A percentile compares a stretch with the other conserved stretches of the same genome.
phyloP scores from a whole-genome alignment of 176 grass and related monocot genomes.

The bread wheat (Triticum aestivum) region IWGSC_CS_RefSeq_v2.1 NC_057801.1:226079032-226079531 shows the following conservation, averaged over 20 bases:
- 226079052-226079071: background rate
- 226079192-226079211: conserved; percentile 8
- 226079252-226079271: background rate
- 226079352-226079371: background rate
- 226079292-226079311: conserved; percentile 9
- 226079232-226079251: conserved; percentile 9
- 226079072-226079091: conserved; percentile 82
- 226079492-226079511: too few species aligned
- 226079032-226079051: background rate
- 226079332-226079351: conserved; percentile 7
- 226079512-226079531: too few species aligned
- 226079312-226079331: conserved; percentile 3
- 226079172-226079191: conserved; percentile 1
- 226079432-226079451: background rate
- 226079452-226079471: background rate
- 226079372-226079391: background rate
- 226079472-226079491: background rate
- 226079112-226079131: conserved; percentile 88
- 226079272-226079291: background rate
- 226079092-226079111: conserved; percentile 94
- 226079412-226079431: background rate
- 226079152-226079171: conserved; percentile 9
- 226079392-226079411: background rate
- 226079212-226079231: background rate
- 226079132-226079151: conserved; percentile 28